Evolutionary conservation across 306 rosid genomes (phyloP).

Genomic region (Begonia loranthoides): DNA sequence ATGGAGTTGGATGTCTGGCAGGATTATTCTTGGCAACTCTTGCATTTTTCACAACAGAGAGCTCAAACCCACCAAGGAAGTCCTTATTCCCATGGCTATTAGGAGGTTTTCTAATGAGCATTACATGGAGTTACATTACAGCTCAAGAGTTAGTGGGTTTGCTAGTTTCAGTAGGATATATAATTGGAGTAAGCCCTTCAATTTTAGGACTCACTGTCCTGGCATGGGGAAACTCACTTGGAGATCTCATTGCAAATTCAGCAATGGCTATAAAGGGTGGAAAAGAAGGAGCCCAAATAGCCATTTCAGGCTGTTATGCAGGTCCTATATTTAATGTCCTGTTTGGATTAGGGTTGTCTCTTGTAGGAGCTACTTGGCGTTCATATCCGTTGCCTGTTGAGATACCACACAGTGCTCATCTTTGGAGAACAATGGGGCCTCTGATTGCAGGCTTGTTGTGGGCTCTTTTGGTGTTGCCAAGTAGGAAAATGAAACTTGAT

Average conservation of each 20-base stretch:
- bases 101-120: constrained; percentile 64
- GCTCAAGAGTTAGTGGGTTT: constrained; percentile 61
- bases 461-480: constrained; percentile 59
- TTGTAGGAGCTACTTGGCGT: constrained; percentile 39
- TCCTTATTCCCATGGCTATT: constrained; percentile 52
- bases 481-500: constrained; percentile 48
- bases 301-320: constrained; percentile 64
- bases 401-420: constrained; percentile 31
- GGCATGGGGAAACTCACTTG: constrained; percentile 91
- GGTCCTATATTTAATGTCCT: constrained; percentile 65
- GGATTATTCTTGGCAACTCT: constrained; percentile 43
- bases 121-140: constrained; percentile 63
- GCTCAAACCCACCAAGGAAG: constrained; percentile 42
- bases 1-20: constrained; percentile 16
- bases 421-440: constrained; percentile 36
- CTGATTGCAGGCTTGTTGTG: constrained; percentile 52
- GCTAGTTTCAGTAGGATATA: constrained; percentile 46
- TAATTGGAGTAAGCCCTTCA: constrained; percentile 69
- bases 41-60: constrained; percentile 35
- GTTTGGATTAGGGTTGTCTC: constrained; percentile 61
- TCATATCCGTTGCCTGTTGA: constrained; percentile 28
- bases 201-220: constrained; percentile 67
- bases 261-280: constrained; percentile 73
- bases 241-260: constrained; percentile 58
- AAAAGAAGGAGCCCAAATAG: constrained; percentile 60